Conservation (phyloP, 2,329 filamentous ascomycete genomes). For the Xylariaceae sp. region DNA sequence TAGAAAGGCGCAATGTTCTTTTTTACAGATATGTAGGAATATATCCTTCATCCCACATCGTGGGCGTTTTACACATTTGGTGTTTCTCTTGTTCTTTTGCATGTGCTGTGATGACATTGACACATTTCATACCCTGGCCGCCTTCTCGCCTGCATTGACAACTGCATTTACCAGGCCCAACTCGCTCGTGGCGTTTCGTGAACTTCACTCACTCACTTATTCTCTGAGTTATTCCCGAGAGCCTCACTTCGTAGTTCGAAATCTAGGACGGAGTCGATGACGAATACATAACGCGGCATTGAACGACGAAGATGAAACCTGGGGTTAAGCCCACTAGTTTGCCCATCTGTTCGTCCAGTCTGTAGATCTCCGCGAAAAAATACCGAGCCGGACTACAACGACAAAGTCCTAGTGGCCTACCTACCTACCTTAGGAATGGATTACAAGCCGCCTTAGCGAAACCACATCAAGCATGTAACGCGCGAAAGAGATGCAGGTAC, state of each 20-base stretch:
- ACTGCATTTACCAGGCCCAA: slow-evolving; percentile 6
- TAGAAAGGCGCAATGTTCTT: slow-evolving; percentile 10
- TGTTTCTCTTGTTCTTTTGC: not conserved
- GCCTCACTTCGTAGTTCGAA: too few species aligned
- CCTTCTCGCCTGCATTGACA: slow-evolving; percentile 7
- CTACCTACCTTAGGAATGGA: too few species aligned
- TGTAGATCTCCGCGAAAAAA: too few species aligned
- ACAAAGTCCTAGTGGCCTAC: not conserved
- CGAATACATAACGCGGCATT: too few species aligned
- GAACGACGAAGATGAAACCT: too few species aligned
- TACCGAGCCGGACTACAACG: not conserved
- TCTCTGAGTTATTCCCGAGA: too few species aligned
- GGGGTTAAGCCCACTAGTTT: too few species aligned
- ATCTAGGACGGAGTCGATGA: too few species aligned
- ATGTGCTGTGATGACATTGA: not conserved
- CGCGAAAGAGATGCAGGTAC: not conserved
- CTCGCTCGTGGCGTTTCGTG: not conserved
- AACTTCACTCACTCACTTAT: not conserved
- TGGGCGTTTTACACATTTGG: slow-evolving; percentile 6
- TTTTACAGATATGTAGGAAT: not conserved
- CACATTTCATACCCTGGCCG: not conserved
- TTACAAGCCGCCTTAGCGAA: not conserved
- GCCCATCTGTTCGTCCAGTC: too few species aligned
- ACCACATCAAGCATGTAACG: not conserved
- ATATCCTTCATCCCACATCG: slow-evolving; percentile 6